A percentile compares a stretch with the other conserved stretches of the same genome.
Conservation (phyloP, 352 stramenopile species). For the Globisporangium megalacanthum region DNA sequence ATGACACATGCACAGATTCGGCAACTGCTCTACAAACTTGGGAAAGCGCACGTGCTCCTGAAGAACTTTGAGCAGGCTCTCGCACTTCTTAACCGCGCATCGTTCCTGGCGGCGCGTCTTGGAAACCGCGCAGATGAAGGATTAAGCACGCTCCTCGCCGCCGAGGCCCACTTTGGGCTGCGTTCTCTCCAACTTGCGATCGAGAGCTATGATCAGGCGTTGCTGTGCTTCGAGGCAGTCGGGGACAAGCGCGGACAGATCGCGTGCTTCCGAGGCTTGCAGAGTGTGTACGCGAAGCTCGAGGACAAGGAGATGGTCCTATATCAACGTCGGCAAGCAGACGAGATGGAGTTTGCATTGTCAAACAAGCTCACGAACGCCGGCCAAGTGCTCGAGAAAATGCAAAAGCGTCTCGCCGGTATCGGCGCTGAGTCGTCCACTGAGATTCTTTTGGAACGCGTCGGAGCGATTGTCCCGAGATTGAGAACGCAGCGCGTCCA, state of each 20-base stretch:
- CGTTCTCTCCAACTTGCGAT: constrained; percentile 42
- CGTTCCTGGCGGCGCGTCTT: constrained; percentile 28
- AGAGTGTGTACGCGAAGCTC: constrained; percentile 37
- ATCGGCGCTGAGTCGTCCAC: constrained; percentile 57
- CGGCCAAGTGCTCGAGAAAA: constrained; percentile 26
- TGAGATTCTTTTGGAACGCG: constrained; percentile 54
- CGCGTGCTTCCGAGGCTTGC: constrained; percentile 49
- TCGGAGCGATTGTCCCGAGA: constrained; percentile 56
- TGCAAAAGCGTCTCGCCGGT: constrained; percentile 57
- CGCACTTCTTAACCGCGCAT: constrained; percentile 37
- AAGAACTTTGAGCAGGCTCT: constrained; percentile 49
- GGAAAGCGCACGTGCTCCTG: constrained; percentile 25
- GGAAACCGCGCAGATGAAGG: constrained; percentile 30
- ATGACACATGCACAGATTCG: constrained; percentile 27
- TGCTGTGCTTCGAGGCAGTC: constrained; percentile 46
- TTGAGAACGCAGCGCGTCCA: constrained; percentile 55
- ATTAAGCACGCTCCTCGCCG: constrained; percentile 23
- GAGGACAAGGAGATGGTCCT: constrained; percentile 47
- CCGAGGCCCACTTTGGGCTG: constrained; percentile 30
- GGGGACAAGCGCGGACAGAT: constrained; percentile 40
- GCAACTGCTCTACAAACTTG: constrained; percentile 34
- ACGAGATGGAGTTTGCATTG: constrained; percentile 66
- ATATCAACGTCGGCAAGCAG: constrained; percentile 37
- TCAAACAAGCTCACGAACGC: constrained; percentile 38
- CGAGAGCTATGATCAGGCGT: constrained; percentile 45